Evolutionary conservation across 2,329 filamentous ascomycete genomes (phyloP).

Genomic region (Colletotrichum musicola): DNA sequence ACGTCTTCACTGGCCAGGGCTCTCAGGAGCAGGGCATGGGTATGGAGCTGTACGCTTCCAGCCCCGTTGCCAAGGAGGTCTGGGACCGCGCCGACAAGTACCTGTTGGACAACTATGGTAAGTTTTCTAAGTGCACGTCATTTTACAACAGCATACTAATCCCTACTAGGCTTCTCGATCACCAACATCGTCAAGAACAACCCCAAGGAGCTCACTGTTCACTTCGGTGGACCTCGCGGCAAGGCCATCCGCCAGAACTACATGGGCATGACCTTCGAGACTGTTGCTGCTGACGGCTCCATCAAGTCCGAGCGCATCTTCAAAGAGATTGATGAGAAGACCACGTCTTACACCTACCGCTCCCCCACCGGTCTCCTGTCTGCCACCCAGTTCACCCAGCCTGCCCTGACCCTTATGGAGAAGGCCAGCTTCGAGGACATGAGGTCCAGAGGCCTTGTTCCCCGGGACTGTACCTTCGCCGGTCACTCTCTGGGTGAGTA

Average conservation of each 20-base stretch:
- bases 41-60: slow-evolving; percentile 97
- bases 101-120: slow-evolving; percentile 98
- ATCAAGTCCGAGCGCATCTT: slow-evolving; percentile 99
- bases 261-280: slow-evolving; percentile 99
- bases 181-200: slow-evolving; percentile 99
- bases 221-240: slow-evolving; percentile 96
- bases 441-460: slow-evolving; percentile 95
- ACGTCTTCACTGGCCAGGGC: slow-evolving; percentile 98
- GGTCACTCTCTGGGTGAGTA: slow-evolving; percentile 99
- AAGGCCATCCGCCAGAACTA: slow-evolving; percentile 99
- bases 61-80: slow-evolving; percentile 93
- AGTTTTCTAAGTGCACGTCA: slow-evolving; percentile 48
- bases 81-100: slow-evolving; percentile 99
- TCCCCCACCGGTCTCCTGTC: slow-evolving; percentile 95
- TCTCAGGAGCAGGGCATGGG: slow-evolving; percentile 99
- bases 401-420: slow-evolving; percentile 97
- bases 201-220: slow-evolving; percentile 97
- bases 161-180: slow-evolving; percentile 84
- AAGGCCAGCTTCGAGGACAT: slow-evolving; percentile 99
- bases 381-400: slow-evolving; percentile 98
- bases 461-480: slow-evolving; percentile 95
- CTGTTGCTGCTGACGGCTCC: slow-evolving; percentile 89
- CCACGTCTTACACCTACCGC: slow-evolving; percentile 95
- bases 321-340: slow-evolving; percentile 95
- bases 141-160: background rate